Evolutionary conservation across 495 filamentous ascomycete species (phyloP).

Genomic region (Aspergillus campestris): DNA sequence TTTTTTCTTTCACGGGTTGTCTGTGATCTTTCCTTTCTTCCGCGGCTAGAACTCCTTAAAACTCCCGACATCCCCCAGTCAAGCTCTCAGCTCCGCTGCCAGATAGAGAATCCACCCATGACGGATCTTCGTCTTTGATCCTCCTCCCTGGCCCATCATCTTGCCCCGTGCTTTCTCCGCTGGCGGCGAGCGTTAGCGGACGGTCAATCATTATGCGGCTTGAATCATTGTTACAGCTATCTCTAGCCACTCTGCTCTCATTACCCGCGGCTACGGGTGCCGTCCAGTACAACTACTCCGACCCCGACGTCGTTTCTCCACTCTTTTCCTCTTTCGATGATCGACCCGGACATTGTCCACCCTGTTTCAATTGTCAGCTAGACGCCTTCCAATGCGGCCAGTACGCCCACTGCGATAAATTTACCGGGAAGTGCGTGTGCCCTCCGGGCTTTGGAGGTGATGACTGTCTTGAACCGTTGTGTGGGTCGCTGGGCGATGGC

Average conservation of each 20-base stretch:
- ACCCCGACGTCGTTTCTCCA: constrained; percentile 19
- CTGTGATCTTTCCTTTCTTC: not conserved
- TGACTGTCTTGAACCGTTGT: constrained; percentile 81
- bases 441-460: constrained; percentile 88
- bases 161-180: no score
- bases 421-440: constrained; percentile 85
- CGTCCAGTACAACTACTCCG: constrained; percentile 28
- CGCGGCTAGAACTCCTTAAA: not conserved
- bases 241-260: constrained; percentile 18
- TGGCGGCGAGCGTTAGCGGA: no score
- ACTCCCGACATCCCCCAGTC: no score
- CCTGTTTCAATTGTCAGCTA: constrained; percentile 94
- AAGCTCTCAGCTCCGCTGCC: no score
- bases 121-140: no score
- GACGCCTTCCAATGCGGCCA: constrained; percentile 86
- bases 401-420: constrained; percentile 75
- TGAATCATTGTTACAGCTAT: constrained; percentile 16
- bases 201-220: constrained; percentile 24
- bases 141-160: no score
- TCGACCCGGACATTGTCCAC: constrained; percentile 51
- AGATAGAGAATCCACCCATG: no score
- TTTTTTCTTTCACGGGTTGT: not conserved
- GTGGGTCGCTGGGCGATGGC: constrained; percentile 78
- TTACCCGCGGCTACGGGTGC: constrained; percentile 13
- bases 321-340: constrained; percentile 47